Evolutionary conservation across 2,329 filamentous ascomycete genomes (phyloP).

Genomic region (Aspergillus floridensis): DNA sequence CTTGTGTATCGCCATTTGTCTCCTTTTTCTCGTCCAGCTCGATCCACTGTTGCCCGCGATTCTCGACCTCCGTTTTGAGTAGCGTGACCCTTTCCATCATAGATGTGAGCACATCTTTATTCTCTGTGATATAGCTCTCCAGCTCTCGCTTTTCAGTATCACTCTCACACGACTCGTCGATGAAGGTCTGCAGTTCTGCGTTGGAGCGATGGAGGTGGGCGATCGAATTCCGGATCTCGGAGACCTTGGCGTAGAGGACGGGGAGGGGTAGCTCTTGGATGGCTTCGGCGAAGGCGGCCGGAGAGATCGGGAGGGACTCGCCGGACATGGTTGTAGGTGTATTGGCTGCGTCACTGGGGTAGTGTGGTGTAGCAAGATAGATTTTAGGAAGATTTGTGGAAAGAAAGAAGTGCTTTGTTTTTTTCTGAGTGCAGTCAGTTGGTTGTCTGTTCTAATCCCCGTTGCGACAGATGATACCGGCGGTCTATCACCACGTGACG

Average conservation of each 20-base stretch:
- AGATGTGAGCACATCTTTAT: constrained; percentile 54
- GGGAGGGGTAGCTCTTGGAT: constrained; percentile 58
- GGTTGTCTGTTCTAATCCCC: not conserved
- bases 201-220: constrained; percentile 59
- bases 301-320: constrained; percentile 48
- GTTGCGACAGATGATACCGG: not conserved
- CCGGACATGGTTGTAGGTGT: constrained; percentile 46
- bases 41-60: constrained; percentile 55
- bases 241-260: constrained; percentile 59
- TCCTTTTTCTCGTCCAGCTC: constrained; percentile 23
- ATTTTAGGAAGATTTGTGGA: no score
- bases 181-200: constrained; percentile 53
- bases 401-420: no score
- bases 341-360: not conserved
- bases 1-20: not conserved
- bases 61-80: constrained; percentile 52
- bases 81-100: constrained; percentile 56
- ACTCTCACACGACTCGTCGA: constrained; percentile 50
- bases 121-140: constrained; percentile 52
- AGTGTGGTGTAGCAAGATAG: no score
- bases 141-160: constrained; percentile 45
- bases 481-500: not conserved
- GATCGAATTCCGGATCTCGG: constrained; percentile 61
- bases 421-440: not conserved
- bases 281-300: constrained; percentile 53